phyloP scores from a whole-genome alignment of 768 basidiomycete species.

The Amanita rubescens region DNA sequence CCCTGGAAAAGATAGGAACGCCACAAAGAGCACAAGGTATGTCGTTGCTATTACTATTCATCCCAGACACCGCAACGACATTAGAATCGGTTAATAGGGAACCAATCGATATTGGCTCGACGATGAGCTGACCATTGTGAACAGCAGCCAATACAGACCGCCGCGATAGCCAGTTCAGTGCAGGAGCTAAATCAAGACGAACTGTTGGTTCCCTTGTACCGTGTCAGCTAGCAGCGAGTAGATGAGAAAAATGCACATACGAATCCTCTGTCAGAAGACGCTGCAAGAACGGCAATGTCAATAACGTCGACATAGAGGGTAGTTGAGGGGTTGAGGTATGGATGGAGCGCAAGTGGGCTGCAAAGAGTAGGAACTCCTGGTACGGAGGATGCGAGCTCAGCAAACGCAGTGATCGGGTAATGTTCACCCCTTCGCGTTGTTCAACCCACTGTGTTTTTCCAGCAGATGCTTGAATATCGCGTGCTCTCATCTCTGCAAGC shows the following conservation, averaged over 20 bases:
- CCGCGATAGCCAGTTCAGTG: constrained; percentile 89
- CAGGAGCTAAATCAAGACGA: constrained; percentile 89
- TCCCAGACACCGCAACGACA: constrained; percentile 29
- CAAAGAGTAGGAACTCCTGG: constrained; percentile 71
- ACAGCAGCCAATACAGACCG: constrained; percentile 81
- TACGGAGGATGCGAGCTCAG: constrained; percentile 70
- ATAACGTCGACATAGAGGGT: constrained; percentile 66
- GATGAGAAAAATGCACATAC: constrained; percentile 39
- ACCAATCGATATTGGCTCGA: constrained; percentile 74
- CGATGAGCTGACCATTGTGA: constrained; percentile 75
- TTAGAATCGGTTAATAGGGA: constrained; percentile 51
- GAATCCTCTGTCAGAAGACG: constrained; percentile 77
- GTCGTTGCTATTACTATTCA: constrained; percentile 35
- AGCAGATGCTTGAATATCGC: constrained; percentile 43
- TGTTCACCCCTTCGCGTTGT: constrained; percentile 23
- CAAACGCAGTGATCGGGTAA: constrained; percentile 34
- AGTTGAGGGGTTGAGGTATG: constrained; percentile 53
- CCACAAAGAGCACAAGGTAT: constrained; percentile 82
- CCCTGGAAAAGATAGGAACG: constrained; percentile 38
- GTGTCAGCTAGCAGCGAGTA: constrained; percentile 10
- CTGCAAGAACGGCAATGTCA: constrained; percentile 71
- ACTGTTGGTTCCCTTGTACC: constrained; percentile 76
- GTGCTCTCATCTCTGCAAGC: constrained; percentile 42
- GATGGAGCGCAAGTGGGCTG: constrained; percentile 67
- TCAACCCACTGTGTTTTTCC: constrained; percentile 68